Conservation (phyloP, 306 rosid species). For the Oxytropis ochrocephala region DNA sequence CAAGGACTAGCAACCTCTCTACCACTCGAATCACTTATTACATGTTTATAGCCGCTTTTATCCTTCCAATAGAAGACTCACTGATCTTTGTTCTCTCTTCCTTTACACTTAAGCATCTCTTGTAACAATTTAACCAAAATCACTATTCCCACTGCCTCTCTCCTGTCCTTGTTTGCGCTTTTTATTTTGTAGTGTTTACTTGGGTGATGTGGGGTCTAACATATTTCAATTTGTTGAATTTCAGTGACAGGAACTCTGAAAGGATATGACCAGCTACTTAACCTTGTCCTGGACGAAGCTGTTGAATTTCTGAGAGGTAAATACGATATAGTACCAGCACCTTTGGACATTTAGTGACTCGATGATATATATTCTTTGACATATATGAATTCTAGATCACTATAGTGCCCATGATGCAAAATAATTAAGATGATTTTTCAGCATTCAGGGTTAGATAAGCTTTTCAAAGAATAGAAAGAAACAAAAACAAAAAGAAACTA, state of each 20-base stretch:
- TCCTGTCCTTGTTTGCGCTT: background rate
- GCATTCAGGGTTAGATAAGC: background rate
- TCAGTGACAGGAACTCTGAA: conserved; percentile 83
- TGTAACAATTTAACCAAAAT: background rate
- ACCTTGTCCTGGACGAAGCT: conserved; percentile 93
- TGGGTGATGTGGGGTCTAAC: background rate
- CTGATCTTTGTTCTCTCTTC: background rate
- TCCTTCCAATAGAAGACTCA: background rate
- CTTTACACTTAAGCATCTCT: background rate
- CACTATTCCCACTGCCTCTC: background rate
- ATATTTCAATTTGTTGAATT: conserved; percentile 16
- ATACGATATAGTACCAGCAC: background rate
- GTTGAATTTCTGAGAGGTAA: conserved; percentile 88
- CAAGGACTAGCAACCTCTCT: background rate
- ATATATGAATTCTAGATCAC: background rate
- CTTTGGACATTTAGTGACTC: background rate
- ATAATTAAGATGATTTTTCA: background rate
- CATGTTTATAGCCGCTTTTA: background rate
- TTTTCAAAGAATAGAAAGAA: background rate
- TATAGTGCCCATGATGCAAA: background rate
- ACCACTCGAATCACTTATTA: background rate
- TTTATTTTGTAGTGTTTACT: background rate
- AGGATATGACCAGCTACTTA: conserved; percentile 93
- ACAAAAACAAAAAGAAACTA: background rate
- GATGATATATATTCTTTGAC: background rate